Evolutionary conservation across 148 eudicot species (phyloP).

Genomic region (Cornus kousa): DNA sequence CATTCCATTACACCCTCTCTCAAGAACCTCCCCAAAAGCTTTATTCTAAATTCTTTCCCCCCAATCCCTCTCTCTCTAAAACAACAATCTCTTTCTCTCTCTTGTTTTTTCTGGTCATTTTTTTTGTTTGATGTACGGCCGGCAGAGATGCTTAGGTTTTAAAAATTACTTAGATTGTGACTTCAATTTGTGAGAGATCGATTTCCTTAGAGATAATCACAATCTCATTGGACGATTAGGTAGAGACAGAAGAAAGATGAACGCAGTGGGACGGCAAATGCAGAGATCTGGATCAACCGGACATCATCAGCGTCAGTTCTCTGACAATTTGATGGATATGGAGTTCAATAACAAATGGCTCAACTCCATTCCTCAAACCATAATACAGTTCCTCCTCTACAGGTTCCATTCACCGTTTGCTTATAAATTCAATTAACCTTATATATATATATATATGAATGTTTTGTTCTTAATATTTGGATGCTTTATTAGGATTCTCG

Average conservation of each 20-base stretch:
- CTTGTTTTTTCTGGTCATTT: background rate
- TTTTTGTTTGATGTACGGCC: background rate
- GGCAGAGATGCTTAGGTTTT: background rate
- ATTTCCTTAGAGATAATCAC: no score
- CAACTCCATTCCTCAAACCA: conserved; percentile 28
- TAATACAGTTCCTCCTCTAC: conserved; percentile 17
- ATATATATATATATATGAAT: background rate
- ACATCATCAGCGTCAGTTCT: conserved; percentile 31
- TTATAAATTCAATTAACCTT: no score
- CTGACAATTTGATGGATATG: conserved; percentile 44
- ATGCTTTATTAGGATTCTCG: background rate
- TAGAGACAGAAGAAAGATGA: conserved; percentile 25
- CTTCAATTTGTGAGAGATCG: background rate
- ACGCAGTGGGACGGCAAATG: conserved; percentile 51
- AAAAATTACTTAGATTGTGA: background rate
- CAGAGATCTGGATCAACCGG: conserved; percentile 47
- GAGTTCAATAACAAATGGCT: conserved; percentile 57
- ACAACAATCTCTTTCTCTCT: background rate
- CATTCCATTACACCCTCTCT: background rate
- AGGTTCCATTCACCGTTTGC: conserved; percentile 13
- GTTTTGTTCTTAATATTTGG: background rate
- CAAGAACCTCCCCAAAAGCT: background rate
- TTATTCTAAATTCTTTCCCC: background rate
- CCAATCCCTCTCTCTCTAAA: background rate
- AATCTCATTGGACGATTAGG: background rate